Base-by-base conservation (phyloP, 805 yeast species). In the Starmerella riodocensis region DNA sequence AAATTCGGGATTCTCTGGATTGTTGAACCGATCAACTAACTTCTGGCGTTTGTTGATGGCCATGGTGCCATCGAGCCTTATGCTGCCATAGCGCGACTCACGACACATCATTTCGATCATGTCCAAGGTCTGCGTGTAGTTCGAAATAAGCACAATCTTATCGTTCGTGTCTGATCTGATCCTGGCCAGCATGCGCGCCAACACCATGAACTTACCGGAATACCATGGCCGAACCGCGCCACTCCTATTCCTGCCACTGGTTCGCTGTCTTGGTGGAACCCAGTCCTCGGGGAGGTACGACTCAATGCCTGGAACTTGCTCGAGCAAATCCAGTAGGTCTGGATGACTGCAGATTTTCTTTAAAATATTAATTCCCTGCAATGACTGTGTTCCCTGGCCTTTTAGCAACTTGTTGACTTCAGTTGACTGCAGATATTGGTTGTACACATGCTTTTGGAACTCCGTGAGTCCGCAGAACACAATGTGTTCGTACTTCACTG, bases 341-440 rank as follows among this genome's bases (percentile, higher is more conserved):
- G 98, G 98, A 59, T 91, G 98, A 46, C 81, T 91, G 59, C 97
- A 88, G 27, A 91, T 66, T 57, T 91, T 91, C 55, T 88, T 86
- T 50, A 91, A 66, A 40, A 82, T 54, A 7, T 91, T 93, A 54
- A 91, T 88, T 0, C 94, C 94, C 49, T 81, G 82, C 45, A 88
- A 67, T 7, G 95, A 91, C 53, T 85, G 94, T 2, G 84, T 74
- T 1, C 80, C 79, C 0, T 30, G 42, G 3, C 53, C 60, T 45
- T 63, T 70, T n/a, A 82, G 50, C 9, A 83, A 58, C 47, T 71
- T 73, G 36, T 67, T 71, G 48, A 84, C 77, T 37, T 77, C 91
- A 1, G 91, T 84, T 5, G 93, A 77, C 11, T 80, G 72, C 37
- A 85, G 70, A 51, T 81, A 82, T 48, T 77, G 78, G 37, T 71